Percentiles rank a stretch among this genome's conserved stretches.
Evolutionary conservation across 345 rosid species (phyloP).

Genomic region (Eucalyptus decipiens): DNA sequence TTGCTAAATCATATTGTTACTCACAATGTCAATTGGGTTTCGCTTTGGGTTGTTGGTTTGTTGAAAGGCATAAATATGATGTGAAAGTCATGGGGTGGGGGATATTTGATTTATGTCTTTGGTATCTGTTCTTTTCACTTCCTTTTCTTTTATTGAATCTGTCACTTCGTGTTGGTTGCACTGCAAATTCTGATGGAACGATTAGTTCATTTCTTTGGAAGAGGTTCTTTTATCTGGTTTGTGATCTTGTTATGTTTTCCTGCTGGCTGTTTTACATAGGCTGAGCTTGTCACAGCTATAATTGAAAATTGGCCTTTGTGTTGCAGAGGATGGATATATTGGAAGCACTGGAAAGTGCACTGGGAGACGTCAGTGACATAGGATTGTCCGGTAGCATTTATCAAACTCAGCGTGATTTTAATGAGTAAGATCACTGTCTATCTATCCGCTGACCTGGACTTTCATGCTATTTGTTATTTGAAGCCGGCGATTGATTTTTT

Average conservation of each 20-base stretch:
- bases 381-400: constrained; percentile 22
- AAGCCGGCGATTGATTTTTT: background rate
- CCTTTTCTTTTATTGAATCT: background rate
- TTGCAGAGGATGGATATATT: constrained; percentile 67
- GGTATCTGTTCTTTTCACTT: background rate
- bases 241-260: background rate
- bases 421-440: constrained; percentile 44
- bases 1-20: background rate
- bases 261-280: background rate
- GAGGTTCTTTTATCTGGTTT: background rate
- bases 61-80: background rate
- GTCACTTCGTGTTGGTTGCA: background rate
- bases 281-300: background rate
- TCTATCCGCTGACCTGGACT: background rate
- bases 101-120: background rate
- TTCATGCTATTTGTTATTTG: background rate
- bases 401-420: constrained; percentile 71
- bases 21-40: background rate
- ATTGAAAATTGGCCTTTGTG: background rate
- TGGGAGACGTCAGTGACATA: constrained; percentile 23
- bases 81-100: background rate
- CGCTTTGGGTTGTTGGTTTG: background rate
- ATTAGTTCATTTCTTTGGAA: background rate
- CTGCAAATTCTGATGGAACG: background rate
- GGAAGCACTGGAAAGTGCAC: constrained; percentile 61